Conservation (phyloP, 176 grass and related monocot species). For the Zea luxurians region DNA sequence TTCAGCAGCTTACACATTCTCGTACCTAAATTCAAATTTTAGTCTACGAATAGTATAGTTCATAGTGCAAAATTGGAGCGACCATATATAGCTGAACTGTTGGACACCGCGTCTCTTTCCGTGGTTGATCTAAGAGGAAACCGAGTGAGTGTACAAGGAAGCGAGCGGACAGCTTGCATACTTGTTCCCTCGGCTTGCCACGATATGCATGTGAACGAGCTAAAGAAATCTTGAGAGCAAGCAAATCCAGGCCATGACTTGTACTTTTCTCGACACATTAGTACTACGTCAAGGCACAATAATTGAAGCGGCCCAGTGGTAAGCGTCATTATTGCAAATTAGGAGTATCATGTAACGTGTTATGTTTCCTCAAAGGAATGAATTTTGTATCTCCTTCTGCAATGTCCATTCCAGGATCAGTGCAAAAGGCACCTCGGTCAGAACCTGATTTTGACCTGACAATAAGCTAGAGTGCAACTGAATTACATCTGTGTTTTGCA, state of each 20-base stretch:
- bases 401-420: too few species aligned
- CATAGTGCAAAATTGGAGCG: too few species aligned
- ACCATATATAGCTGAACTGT: too few species aligned
- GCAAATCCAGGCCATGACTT: not conserved
- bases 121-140: not conserved
- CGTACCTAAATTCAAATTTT: too few species aligned
- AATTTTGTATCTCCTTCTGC: not conserved
- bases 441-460: too few species aligned
- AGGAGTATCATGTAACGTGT: not conserved
- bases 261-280: not conserved
- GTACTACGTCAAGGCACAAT: slow-evolving; percentile 10
- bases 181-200: not conserved
- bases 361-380: not conserved
- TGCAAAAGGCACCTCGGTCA: too few species aligned
- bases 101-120: not conserved
- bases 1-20: too few species aligned
- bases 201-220: not conserved
- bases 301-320: not conserved
- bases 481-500: too few species aligned
- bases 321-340: not conserved
- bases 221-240: slow-evolving; percentile 17
- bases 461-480: too few species aligned
- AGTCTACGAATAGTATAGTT: too few species aligned
- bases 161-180: not conserved
- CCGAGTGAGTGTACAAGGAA: slow-evolving; percentile 1